Base-by-base conservation (phyloP, 257 asterid genomes). In the Phtheirospermum japonicum region DNA sequence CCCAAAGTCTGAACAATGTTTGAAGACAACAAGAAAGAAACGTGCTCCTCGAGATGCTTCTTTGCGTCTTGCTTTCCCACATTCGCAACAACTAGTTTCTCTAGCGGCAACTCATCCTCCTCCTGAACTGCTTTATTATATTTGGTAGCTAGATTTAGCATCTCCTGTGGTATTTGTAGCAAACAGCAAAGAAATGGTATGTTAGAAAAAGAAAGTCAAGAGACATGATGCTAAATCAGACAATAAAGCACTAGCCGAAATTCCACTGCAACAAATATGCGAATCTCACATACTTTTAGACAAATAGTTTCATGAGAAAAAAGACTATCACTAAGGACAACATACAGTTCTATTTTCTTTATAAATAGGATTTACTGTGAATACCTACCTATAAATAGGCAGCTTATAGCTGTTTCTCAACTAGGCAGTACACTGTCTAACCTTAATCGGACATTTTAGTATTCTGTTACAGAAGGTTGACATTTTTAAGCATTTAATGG, bases 11-110 rank as follows among this genome's bases (percentile, higher is more conserved):
- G 99, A 49, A 85, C 71, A 18, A 93, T 89, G 82, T 93, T 93
- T 34, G 99, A 85, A 30, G 99, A 93, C 99, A 89, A 89, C 83
- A 93, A 76, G 79, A 89, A 84, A 0, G 96, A 85, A 59, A 93
- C 90, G 3, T 89, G 96, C 68, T 93, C 99, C 82, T 87, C 96
- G 1, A 87, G 90, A 79, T 87, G 97, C 83, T 93, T 93, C 89
- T 93, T 89, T 0, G 97, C 99, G 52, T 89, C 99, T 75, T 87
- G 99, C 72, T 92, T 89, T 63, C 97, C 99, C 70, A 89, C 97
- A 13, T 89, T 89, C 17, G 94, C 99, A 34, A 89, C 87, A 9
- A 90, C 97, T 16, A 93, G 79, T 77, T 89, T 89, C 61, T 93
- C 99, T 2, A 96, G 99, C 5, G 95, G 65, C 77, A 93, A 71